A percentile compares a stretch with the other conserved stretches of the same genome.
These are phyloP conservation scores for Aspergillus candidus DNA, from an alignment of 2,329 filamentous ascomycete genomes.

Conservation along the genomic window DNA sequence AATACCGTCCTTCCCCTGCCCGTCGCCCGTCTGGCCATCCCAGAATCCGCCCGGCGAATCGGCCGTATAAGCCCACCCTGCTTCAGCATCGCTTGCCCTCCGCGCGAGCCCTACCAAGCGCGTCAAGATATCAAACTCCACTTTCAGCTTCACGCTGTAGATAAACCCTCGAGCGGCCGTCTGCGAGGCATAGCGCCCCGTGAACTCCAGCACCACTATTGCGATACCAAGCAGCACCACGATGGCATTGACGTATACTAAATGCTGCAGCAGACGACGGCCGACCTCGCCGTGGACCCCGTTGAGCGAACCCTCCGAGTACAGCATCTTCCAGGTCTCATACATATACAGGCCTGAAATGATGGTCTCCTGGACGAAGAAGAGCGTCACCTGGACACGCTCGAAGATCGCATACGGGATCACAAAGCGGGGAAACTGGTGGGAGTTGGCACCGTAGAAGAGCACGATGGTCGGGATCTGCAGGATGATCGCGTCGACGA, in stretches of 20 bases:
- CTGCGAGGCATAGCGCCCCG: slow-evolving; percentile 8
- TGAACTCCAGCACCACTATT: slow-evolving; percentile 7
- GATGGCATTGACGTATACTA: slow-evolving; percentile 7
- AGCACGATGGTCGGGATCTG: slow-evolving; percentile 37
- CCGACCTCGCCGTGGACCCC: neutral
- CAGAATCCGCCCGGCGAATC: too few species aligned
- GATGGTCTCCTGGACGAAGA: slow-evolving; percentile 48
- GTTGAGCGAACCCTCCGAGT: too few species aligned
- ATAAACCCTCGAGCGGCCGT: slow-evolving; percentile 8
- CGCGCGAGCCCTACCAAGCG: slow-evolving; percentile 5
- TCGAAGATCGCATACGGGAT: slow-evolving; percentile 38
- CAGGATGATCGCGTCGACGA: slow-evolving; percentile 33
- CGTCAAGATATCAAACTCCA: slow-evolving; percentile 10
- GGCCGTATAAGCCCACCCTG: too few species aligned
- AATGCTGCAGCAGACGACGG: slow-evolving; percentile 3
- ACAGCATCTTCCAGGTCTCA: slow-evolving; percentile 44
- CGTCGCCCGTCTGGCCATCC: too few species aligned
- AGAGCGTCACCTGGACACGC: slow-evolving; percentile 47
- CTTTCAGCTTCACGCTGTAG: slow-evolving; percentile 12
- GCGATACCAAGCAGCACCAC: slow-evolving; percentile 7
- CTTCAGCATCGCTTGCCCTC: neutral
- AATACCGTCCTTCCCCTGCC: too few species aligned
- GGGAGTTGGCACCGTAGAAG: slow-evolving; percentile 27
- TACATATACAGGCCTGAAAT: slow-evolving; percentile 46
- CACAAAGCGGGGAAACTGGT: neutral